Evolutionary conservation across 2,329 filamentous ascomycete species (phyloP).

Genomic region (Alternaria conjuncta): DNA sequence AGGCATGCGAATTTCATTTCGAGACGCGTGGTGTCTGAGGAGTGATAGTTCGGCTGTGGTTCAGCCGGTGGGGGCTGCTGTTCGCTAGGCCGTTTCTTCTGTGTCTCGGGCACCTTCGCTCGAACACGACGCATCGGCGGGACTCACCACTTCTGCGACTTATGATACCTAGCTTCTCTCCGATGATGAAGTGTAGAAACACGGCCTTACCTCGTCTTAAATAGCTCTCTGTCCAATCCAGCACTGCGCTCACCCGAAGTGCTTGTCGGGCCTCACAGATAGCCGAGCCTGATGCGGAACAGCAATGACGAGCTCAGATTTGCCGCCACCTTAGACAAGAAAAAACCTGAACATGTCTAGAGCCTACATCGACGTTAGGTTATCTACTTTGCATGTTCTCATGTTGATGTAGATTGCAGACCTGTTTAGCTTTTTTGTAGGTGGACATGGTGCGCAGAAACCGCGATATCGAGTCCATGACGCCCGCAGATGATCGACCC

Average conservation of each 20-base stretch:
- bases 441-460: not conserved
- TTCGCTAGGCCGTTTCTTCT: not conserved
- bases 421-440: not conserved
- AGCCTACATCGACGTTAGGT: not conserved
- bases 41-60: constrained; percentile 12
- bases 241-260: not conserved
- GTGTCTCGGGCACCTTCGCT: not conserved
- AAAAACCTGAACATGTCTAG: not conserved
- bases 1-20: constrained; percentile 1
- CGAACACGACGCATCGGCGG: not conserved
- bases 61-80: not conserved
- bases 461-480: not conserved
- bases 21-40: constrained; percentile 28
- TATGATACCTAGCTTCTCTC: not conserved
- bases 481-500: too few relatives aligned
- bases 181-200: not conserved
- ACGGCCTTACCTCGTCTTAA: not conserved
- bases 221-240: not conserved
- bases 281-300: not conserved
- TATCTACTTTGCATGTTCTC: not conserved
- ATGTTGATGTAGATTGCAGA: not conserved
- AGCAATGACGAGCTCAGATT: not conserved
- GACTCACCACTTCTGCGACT: not conserved
- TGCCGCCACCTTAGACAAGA: not conserved
- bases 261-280: not conserved